Conservation (phyloP, 2,329 filamentous ascomycete species). For the Whalleya microplaca region DNA sequence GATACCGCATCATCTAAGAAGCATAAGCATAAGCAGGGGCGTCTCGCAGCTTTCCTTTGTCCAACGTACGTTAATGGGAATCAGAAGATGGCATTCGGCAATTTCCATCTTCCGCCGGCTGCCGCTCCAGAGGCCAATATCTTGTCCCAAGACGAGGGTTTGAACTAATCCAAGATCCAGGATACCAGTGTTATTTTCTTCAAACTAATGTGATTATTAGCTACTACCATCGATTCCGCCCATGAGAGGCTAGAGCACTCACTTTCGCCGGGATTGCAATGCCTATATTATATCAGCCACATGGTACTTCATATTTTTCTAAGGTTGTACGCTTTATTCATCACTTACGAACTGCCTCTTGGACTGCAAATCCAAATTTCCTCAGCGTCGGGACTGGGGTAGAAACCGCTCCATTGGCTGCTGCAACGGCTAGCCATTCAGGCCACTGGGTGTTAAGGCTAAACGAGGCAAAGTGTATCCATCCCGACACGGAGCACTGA, state of each 20-base stretch:
- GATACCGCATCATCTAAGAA: constrained; percentile 55
- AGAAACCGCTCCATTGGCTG: constrained; percentile 62
- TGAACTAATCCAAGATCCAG: constrained; percentile 54
- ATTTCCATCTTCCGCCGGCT: constrained; percentile 61
- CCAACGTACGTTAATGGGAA: constrained; percentile 48
- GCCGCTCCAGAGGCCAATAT: constrained; percentile 58
- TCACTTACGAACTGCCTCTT: constrained; percentile 53
- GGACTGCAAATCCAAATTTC: constrained; percentile 62
- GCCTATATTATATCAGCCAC: constrained; percentile 28
- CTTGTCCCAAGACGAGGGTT: constrained; percentile 51
- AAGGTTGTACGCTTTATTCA: background rate
- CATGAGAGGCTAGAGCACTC: constrained; percentile 11
- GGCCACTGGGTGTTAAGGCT: constrained; percentile 57
- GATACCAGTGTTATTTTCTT: constrained; percentile 52
- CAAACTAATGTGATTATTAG: constrained; percentile 43
- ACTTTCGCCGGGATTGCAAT: constrained; percentile 38
- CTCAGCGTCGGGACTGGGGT: constrained; percentile 61
- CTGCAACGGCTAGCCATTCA: constrained; percentile 63
- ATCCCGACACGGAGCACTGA: constrained; percentile 59
- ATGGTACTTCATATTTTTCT: background rate
- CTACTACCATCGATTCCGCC: background rate
- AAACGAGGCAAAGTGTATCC: constrained; percentile 65
- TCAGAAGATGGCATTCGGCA: constrained; percentile 52
- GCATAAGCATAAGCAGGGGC: constrained; percentile 24
- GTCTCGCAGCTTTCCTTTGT: background rate